Percentiles rank a stretch among this genome's conserved stretches.
Evolutionary conservation across 441 rosid genomes (phyloP).

Genomic region (Jatropha multifida): DNA sequence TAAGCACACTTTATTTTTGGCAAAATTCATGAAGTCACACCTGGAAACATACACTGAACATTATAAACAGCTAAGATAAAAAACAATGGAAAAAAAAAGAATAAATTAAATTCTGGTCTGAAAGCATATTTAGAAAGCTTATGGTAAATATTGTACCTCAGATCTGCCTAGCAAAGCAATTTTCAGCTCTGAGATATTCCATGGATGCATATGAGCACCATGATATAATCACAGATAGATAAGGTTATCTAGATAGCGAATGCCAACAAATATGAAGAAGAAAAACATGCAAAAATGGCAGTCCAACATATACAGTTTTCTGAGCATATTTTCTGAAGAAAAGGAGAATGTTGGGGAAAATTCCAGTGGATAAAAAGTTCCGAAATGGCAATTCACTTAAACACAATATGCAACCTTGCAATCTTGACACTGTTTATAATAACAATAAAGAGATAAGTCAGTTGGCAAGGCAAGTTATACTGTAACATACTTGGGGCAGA

Average conservation of each 20-base stretch:
- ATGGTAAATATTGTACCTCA: not conserved
- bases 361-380: not conserved
- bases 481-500: constrained; percentile 83
- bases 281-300: not conserved
- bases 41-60: constrained; percentile 33
- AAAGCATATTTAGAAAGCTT: not conserved
- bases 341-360: too few species aligned
- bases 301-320: not conserved
- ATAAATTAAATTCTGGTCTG: too few species aligned
- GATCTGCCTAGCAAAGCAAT: not conserved
- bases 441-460: not conserved
- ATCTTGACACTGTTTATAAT: not conserved
- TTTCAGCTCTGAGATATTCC: not conserved
- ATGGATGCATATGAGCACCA: too few species aligned
- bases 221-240: too few species aligned
- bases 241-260: not conserved
- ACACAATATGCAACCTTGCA: not conserved
- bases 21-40: constrained; percentile 98
- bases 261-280: not conserved
- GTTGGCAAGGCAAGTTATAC: constrained; percentile 1
- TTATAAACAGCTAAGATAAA: constrained; percentile 11
- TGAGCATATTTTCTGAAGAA: not conserved
- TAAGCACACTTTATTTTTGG: constrained; percentile 84
- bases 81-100: too few species aligned
- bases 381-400: not conserved